Conservation (phyloP, 345 rosid species). For the Pugionium cornutum region DNA sequence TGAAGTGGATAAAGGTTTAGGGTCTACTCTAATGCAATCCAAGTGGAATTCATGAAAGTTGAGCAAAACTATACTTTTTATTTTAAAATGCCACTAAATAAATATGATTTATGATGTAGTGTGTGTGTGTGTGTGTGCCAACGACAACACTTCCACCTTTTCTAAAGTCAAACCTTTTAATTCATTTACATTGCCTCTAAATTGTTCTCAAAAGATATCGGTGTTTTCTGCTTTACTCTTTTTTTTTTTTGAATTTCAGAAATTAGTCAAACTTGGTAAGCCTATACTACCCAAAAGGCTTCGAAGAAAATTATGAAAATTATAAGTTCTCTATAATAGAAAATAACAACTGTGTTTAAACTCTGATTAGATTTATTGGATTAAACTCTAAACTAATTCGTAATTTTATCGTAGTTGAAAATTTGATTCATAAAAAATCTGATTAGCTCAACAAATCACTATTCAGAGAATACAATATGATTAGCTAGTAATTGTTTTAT, state of each 20-base stretch:
- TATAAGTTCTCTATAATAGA: background rate
- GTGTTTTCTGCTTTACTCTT: background rate
- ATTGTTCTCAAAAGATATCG: background rate
- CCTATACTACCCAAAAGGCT: background rate
- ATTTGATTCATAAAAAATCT: background rate
- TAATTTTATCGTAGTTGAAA: background rate
- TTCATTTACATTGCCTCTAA: constrained; percentile 10
- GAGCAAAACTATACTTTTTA: background rate
- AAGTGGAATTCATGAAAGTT: constrained; percentile 37
- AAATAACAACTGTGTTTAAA: background rate
- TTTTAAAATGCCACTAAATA: background rate
- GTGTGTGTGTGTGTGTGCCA: constrained; percentile 41
- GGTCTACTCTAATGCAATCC: constrained; percentile 33
- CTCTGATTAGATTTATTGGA: background rate
- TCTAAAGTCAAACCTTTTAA: constrained; percentile 37
- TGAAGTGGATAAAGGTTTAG: constrained; percentile 34
- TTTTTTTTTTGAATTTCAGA: constrained; percentile 3
- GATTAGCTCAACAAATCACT: background rate
- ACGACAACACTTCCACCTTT: constrained; percentile 38
- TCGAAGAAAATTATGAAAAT: constrained; percentile 1
- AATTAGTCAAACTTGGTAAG: background rate
- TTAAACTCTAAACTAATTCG: background rate
- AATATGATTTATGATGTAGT: constrained; percentile 22
- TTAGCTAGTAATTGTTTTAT: background rate
- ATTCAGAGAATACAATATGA: background rate